A percentile compares a stretch with the other conserved stretches of the same genome.
phyloP scores from a whole-genome alignment of 1,284 basidiomycete species.

The Ceratobasidium sp. region DNA sequence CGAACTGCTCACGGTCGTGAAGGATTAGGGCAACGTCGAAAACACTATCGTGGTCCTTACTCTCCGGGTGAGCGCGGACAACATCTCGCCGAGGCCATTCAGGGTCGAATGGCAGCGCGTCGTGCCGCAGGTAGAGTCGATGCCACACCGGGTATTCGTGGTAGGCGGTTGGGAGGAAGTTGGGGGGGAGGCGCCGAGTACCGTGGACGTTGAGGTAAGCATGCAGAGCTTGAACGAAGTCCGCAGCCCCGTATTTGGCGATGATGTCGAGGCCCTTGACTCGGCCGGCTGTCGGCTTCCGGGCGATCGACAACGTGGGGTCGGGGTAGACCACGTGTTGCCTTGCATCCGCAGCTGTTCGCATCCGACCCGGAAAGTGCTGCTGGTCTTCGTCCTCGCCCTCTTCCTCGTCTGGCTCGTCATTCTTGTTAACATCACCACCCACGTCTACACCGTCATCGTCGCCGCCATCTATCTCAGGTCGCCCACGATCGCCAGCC shows the following conservation, averaged over 20 bases:
- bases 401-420: neutral
- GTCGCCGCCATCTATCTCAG: neutral
- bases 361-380: neutral
- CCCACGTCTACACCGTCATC: neutral
- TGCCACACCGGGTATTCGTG: neutral
- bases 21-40: constrained; percentile 22
- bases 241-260: neutral
- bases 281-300: neutral
- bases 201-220: neutral
- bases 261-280: neutral
- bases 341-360: neutral
- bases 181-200: neutral
- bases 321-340: neutral
- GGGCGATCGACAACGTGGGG: neutral
- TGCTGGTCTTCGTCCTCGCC: neutral
- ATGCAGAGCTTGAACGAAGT: neutral
- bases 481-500: neutral
- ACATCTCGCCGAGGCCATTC: neutral
- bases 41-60: neutral
- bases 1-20: neutral
- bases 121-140: neutral
- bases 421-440: neutral
- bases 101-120: constrained; percentile 3
- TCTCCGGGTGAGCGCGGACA: constrained; percentile 5
- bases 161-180: constrained; percentile 12